Evolutionary conservation across 805 yeast genomes (phyloP).

Genomic region (Lipomyces spencermartinsiae): DNA sequence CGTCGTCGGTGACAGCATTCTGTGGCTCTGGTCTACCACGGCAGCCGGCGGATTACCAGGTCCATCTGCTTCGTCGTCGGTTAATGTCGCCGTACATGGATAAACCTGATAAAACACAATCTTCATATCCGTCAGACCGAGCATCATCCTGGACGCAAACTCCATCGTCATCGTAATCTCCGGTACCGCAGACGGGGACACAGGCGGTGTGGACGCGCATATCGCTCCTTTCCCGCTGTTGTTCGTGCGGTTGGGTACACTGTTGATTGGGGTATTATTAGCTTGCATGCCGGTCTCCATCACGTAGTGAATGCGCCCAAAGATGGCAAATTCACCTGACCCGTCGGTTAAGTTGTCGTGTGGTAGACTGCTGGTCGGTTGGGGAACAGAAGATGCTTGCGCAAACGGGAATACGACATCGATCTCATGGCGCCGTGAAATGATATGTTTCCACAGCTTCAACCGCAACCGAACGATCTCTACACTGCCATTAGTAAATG

Average conservation of each 20-base stretch:
- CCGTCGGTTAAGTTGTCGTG: background rate
- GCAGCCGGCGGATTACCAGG: background rate
- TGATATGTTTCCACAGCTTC: constrained; percentile 9
- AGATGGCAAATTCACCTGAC: constrained; percentile 19
- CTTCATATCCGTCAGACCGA: constrained; percentile 18
- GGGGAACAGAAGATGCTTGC: background rate
- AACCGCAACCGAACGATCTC: constrained; percentile 14
- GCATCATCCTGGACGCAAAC: constrained; percentile 21
- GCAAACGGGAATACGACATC: constrained; percentile 22
- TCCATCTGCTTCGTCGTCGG: constrained; percentile 11
- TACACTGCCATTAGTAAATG: background rate
- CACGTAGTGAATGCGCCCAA: constrained; percentile 24
- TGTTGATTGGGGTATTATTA: background rate
- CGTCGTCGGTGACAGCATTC: background rate
- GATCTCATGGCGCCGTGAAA: constrained; percentile 17
- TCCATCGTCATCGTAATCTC: constrained; percentile 16
- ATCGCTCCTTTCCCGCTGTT: background rate
- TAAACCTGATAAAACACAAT: constrained; percentile 21
- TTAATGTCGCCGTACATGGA: constrained; percentile 20
- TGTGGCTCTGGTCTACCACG: background rate
- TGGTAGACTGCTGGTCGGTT: background rate
- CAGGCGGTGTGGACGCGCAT: background rate
- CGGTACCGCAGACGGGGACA: background rate
- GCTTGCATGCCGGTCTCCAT: constrained; percentile 15
- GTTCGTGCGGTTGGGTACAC: background rate